Base-by-base conservation (phyloP, 2,329 filamentous ascomycete species). In the Phialophora expanda region DNA sequence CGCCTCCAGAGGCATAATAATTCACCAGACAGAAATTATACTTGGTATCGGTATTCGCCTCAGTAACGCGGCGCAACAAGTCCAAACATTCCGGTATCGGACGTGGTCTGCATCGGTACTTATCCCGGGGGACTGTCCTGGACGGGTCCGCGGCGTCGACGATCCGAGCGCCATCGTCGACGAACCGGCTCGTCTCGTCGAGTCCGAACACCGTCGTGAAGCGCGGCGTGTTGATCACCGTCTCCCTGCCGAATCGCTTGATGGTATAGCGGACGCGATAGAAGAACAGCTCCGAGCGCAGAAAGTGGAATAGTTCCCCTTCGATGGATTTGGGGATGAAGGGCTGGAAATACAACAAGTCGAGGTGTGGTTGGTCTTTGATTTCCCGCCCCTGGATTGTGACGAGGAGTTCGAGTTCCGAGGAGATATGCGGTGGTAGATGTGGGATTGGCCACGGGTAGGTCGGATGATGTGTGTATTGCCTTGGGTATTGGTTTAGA, bases 11-110 rank as follows among this genome's bases (percentile, higher is more conserved):
- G n/a, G 89, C 88, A 74, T 94, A 94, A 78, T 94, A 94, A 74
- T 94, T 94, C 4, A 94, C 89, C 1, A 94, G 83, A 66, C 88
- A 90, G 75, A 93, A 92, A 74, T 94, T 94, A 78, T 90, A 94
- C 0, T 74, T 83, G 72, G 86, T 85, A n/a, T 83, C 84, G 0
- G 89, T 91, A 0, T 86, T 85, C 4, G 83, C 81, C 76, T 94
- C 89, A 1, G 89, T 87, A 9, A 86, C 82, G 38, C 76, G 78
- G 9, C 87, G 85, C 7, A 94, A 82, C 5, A 82, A 76, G 46
- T 91, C 85, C 0, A 94, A 83, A 71, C 90, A 92, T 62, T 84
- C 78, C 0, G 91, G 91, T 1, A 93, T 85, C 0, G 90, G 91
- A 0, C 90, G 84, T 0, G 91, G 91, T 0, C 79, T 76, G 71